Evolutionary conservation across 78 protist genomes (phyloP), one percentile per base, ranked within the genome.

Genomic region (Dictyostelium firmibasis): DNA sequence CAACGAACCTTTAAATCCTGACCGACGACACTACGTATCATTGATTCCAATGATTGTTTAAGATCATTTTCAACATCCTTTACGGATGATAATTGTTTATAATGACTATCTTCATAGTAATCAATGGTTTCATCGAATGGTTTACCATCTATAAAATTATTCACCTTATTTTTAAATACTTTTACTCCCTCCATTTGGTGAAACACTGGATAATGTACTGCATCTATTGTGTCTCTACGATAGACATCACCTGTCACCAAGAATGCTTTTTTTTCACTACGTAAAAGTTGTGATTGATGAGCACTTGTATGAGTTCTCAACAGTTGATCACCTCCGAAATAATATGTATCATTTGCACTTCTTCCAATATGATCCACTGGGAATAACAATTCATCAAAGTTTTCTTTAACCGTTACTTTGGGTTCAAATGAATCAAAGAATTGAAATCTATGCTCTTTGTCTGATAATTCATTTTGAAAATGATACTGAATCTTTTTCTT

Each of bases 131-230:
- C 8, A n/a, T 82, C 44, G 25, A 31, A 83, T 2, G 11, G 5
- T 57, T 57, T 57, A 20, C 67, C 67, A 20, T 57, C 67, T 4
- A 50, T 75, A 50, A 4, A 25, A 35, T 23, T 1, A 18, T 10
- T 78, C 0, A 20, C 33, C 20, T 23, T 69, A 13, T 67, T 25
- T 29, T 47, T 27, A 29, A 96, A 81, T 38, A 94, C 72, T 6
- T 29, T 69, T 8, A 97, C 96, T 78, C 98, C 98, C 43, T 97
- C 98, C 95, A 93, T 85, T 85, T 97, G 98, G 74, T 98, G 99
- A 50, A 98, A 98, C 9, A 95, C 96, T 7, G 98, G 98, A 81
- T 97, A 98, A 75, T 97, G 99, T 4, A 97, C 83, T 74, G 76
- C 33, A 70, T 97, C 99, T 83, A 98, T 92, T 70, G 96, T 97